These are phyloP conservation scores for Haberlea rhodopensis DNA, from an alignment of 257 asterid genomes.

Conservation along the genomic window DNA sequence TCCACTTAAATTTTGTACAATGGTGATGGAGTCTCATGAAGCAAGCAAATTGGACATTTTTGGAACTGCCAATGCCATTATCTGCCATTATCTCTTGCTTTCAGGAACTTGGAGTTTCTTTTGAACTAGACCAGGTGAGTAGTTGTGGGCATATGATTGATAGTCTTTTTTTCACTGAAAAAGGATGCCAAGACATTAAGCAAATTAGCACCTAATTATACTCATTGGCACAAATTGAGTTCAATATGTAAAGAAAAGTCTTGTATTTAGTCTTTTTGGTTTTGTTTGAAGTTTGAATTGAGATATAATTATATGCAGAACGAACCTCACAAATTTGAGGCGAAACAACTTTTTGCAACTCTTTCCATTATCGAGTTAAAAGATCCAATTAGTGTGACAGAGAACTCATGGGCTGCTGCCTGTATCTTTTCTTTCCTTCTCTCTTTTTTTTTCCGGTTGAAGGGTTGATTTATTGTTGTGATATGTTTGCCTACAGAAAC, in stretches of 20 bases:
- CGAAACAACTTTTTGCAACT: not conserved
- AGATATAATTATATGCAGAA: not conserved
- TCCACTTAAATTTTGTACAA: constrained; percentile 22
- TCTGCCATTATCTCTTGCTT: constrained; percentile 91
- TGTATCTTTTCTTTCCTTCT: too few relatives aligned
- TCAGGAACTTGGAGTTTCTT: constrained; percentile 78
- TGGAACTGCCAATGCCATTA: constrained; percentile 97
- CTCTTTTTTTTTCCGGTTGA: too few relatives aligned
- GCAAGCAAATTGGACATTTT: constrained; percentile 84
- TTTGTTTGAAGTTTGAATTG: not conserved
- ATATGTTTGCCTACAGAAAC: not conserved
- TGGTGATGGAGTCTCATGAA: constrained; percentile 99
- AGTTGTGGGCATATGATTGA: constrained; percentile 1
- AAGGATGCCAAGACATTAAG: not conserved
- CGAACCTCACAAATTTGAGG: not conserved
- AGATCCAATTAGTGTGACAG: not conserved
- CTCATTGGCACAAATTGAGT: not conserved
- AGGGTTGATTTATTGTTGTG: too few relatives aligned
- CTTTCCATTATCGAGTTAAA: not conserved
- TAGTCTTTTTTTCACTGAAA: constrained; percentile 6
- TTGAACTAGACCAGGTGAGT: constrained; percentile 65
- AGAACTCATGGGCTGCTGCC: not conserved
- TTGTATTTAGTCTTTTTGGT: not conserved
- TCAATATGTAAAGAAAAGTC: not conserved
- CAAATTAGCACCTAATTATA: not conserved